Evolutionary conservation across 352 stramenopile genomes (phyloP), one percentile per base, ranked within the genome.

Genomic region (Globisporangium splendens): DNA sequence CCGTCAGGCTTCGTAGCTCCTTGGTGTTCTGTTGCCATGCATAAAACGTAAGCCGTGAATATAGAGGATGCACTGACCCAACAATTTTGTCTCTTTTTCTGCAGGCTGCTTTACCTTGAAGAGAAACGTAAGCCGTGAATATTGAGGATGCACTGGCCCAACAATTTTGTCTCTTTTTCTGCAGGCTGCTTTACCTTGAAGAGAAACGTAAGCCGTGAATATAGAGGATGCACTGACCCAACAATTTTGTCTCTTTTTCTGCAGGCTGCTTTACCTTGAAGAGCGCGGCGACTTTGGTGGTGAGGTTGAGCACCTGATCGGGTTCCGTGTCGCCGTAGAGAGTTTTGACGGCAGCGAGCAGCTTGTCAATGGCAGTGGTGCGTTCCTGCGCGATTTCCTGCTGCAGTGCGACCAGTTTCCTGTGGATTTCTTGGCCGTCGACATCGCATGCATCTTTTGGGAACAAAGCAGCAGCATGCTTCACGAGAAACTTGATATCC

Each of bases 261-360:
- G 5, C 24, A 31, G 24, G 24, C 24, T 31, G 24, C 24, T 31
- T 31, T 31, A 86, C 78, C 62, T 95, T 89, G 70, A 96, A 96
- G 15, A 91, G 74, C 21, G 52, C 61, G 0, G 73, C 83, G 43
- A 96, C 81, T 24, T 48, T 65, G 14, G 59, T 52, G 0, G 90
- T 77, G 6, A 96, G 75, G 41, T 56, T 20, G 2, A 65, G 63
- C 8, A 96, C 75, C 46, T 79, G 70, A 13, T 85, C 76, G 0
- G 86, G 85, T 54, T 96, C 86, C 10, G 76, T 78, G 63, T 97
- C 86, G 54, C 68, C 80, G 66, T 96, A 96, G 10, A 96, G 59
- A 13, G 57, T 69, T 50, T 78, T 83, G 12, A 88, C 72, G 0
- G 73, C 81, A 2, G 50, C 48, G 6, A 79, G 50, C n/a, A 96